These are phyloP conservation scores for Ustilago shanxiensis DNA, from an alignment of 1,284 basidiomycete genomes.

Conservation along the genomic window DNA sequence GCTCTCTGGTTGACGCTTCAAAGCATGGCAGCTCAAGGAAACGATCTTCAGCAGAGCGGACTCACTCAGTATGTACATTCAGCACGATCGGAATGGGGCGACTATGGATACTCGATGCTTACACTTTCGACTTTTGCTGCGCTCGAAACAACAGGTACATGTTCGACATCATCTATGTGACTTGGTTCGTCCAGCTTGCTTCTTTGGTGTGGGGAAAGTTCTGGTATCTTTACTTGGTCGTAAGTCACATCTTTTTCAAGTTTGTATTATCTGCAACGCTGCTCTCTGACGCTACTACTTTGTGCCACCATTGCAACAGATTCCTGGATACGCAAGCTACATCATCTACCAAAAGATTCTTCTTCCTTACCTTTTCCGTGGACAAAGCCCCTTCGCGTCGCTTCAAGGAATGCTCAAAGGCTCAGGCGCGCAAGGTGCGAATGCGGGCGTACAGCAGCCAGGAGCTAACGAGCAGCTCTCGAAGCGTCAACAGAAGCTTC, in stretches of 20 bases:
- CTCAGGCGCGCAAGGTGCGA: constrained; percentile 8
- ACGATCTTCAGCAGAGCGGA: constrained; percentile 65
- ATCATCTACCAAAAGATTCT: constrained; percentile 63
- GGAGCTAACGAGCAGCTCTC: constrained; percentile 30
- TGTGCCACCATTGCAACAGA: constrained; percentile 43
- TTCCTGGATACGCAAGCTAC: constrained; percentile 68
- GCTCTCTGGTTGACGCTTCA: constrained; percentile 60
- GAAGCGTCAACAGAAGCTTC: constrained; percentile 67
- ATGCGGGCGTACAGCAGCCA: constrained; percentile 24
- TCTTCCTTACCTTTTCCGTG: constrained; percentile 61
- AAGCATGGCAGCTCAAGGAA: constrained; percentile 67
- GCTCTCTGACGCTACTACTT: not conserved
- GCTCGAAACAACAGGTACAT: constrained; percentile 62
- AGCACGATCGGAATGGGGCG: not conserved
- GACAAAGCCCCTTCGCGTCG: constrained; percentile 50
- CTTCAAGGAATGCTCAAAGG: constrained; percentile 25
- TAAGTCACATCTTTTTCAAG: constrained; percentile 33
- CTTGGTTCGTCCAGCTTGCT: constrained; percentile 69
- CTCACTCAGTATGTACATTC: constrained; percentile 65
- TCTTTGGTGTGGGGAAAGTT: constrained; percentile 66
- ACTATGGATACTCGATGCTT: not conserved
- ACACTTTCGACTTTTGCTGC: not conserved
- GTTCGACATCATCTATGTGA: constrained; percentile 71
- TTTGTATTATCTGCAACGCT: not conserved
- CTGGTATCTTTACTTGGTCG: constrained; percentile 68